These are phyloP conservation scores for Pseudomassariella vexata DNA, from an alignment of 2,329 filamentous ascomycete species.

Conservation along the genomic window DNA sequence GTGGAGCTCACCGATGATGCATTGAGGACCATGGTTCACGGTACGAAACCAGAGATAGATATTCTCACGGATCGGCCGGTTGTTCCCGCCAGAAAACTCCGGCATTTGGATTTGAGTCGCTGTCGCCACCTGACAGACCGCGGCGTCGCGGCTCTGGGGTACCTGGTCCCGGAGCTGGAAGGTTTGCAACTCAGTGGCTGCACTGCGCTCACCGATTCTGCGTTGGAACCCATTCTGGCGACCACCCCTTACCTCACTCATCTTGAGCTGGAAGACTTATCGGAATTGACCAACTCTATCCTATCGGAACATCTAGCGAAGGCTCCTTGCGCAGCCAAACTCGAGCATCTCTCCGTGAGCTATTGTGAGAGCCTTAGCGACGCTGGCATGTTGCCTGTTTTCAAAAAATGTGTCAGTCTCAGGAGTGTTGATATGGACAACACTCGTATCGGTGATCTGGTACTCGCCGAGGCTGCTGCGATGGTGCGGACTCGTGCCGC, in stretches of 20 bases:
- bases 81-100: conserved; percentile 71
- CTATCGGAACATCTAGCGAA: conserved; percentile 68
- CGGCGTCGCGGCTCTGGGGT: conserved; percentile 65
- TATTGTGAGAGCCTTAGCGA: conserved; percentile 87
- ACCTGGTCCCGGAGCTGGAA: conserved; percentile 73
- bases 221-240: conserved; percentile 66
- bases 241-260: conserved; percentile 75
- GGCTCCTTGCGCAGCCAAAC: conserved; percentile 62
- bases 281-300: conserved; percentile 67
- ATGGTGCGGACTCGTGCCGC: conserved; percentile 63
- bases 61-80: conserved; percentile 70
- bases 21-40: conserved; percentile 69
- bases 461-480: conserved; percentile 77
- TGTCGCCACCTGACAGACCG: conserved; percentile 68
- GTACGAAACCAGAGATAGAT: conserved; percentile 71
- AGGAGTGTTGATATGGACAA: conserved; percentile 83
- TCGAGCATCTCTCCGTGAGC: conserved; percentile 81
- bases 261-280: conserved; percentile 83
- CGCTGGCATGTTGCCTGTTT: conserved; percentile 72
- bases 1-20: conserved; percentile 70
- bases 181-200: conserved; percentile 80
- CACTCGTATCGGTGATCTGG: conserved; percentile 81
- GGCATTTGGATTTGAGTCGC: conserved; percentile 78
- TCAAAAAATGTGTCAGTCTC: conserved; percentile 68
- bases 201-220: conserved; percentile 64